Evolutionary conservation across 192 early-diverging fungal species (phyloP).

Genomic region (Coemansia asiatica): DNA sequence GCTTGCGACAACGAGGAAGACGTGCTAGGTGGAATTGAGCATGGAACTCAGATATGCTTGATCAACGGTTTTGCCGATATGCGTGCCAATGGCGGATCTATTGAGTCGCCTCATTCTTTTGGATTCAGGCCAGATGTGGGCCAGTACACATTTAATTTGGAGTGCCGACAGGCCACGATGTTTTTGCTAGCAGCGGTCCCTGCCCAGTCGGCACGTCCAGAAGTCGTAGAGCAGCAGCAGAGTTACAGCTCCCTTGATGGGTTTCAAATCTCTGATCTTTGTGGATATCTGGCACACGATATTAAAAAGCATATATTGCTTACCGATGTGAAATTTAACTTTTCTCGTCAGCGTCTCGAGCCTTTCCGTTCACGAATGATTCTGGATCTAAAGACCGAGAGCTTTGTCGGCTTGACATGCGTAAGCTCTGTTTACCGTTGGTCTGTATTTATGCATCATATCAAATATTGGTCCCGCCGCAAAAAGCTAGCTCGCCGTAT

Average conservation of each 20-base stretch:
- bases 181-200: conserved; percentile 44
- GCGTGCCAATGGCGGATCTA: conserved; percentile 47
- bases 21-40: conserved; percentile 42
- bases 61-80: conserved; percentile 17
- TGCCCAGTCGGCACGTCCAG: conserved; percentile 18
- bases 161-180: conserved; percentile 42
- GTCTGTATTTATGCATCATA: conserved; percentile 52
- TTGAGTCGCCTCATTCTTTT: conserved; percentile 46
- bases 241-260: background rate
- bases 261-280: conserved; percentile 29
- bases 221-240: conserved; percentile 9
- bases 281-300: conserved; percentile 31
- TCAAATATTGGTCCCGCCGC: conserved; percentile 50
- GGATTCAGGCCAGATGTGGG: conserved; percentile 38
- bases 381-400: conserved; percentile 31
- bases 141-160: conserved; percentile 30
- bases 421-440: conserved; percentile 52
- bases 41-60: conserved; percentile 45
- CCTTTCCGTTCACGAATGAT: conserved; percentile 35
- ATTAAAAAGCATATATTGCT: conserved; percentile 41
- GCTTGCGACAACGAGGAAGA: conserved; percentile 55
- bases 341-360: conserved; percentile 25
- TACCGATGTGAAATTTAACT: conserved; percentile 22
- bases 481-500: conserved; percentile 44
- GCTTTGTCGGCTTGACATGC: conserved; percentile 22